Evolutionary conservation across 129 eudicot species (phyloP), one percentile per base, ranked within the genome.

Genomic region (Flaveria sonorensis): DNA sequence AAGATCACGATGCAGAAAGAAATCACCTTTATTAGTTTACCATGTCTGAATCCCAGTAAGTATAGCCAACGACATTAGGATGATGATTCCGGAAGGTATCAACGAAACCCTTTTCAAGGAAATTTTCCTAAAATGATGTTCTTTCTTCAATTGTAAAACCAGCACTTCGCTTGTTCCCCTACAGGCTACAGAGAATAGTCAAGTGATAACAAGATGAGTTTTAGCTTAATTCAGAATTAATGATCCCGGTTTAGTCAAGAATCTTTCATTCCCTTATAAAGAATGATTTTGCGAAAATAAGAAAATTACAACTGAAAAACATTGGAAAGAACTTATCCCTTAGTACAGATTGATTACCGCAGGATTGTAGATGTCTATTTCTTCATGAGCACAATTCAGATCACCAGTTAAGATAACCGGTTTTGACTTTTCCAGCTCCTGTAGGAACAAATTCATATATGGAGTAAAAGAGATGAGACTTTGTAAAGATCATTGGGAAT

Each of bases 361-460:
- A 53, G 99, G 99, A 80, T 95, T 81, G 81, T 51, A 89, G 74
- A 95, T 95, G 76, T 95, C 99, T 51, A 91, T 95, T 87, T 95
- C 99, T 63, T 95, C 87, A 83, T 89, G 96, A 32, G 97, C 99
- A 78, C 99, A 91, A 80, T 95, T 95, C 59, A 95, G 81, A 84
- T 95, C 99, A 72, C 99, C 99, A 19, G 99, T 89, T 82, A 95
- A 85, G 83, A 91, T 86, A 62, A 95, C 99, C 72, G 97, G 97
- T 83, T 95, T 95, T 60, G 87, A 83, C 89, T 86, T 88, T 82
- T 95, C 99, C 62, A 95, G 97, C 76, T 95, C 97, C 99, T 95
- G 96, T 32, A 18, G 99, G 87, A 79, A 94, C 96, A 77, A 95
- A 86, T 71, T 97, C 99, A 81, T 95, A 95, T 71, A 67, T 83